phyloP scores from a whole-genome alignment of 768 basidiomycete species.

The Zangia roseola region DNA sequence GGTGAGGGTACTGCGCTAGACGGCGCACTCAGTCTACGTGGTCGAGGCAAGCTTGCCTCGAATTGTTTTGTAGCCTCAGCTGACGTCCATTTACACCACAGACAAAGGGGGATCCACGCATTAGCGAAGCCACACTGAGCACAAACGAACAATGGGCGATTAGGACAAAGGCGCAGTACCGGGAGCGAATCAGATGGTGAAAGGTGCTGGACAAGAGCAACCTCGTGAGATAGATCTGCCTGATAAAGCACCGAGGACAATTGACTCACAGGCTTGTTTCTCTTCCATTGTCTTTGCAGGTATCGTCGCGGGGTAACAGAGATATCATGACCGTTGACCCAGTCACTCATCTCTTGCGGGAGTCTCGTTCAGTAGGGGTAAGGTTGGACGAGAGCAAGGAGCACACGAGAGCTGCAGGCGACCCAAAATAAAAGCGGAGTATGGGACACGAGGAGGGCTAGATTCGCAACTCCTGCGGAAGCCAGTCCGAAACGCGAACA shows the following conservation, averaged over 20 bases:
- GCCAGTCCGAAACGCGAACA: constrained; percentile 30
- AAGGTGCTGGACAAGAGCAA: constrained; percentile 35
- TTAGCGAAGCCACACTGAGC: constrained; percentile 46
- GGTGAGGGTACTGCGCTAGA: constrained; percentile 10
- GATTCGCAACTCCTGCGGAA: constrained; percentile 24
- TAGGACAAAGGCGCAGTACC: constrained; percentile 39
- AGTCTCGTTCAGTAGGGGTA: not conserved
- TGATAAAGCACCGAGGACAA: constrained; percentile 9
- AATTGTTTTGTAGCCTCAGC: constrained; percentile 39
- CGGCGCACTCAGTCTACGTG: constrained; percentile 32
- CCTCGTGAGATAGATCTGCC: constrained; percentile 17
- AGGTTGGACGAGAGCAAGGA: constrained; percentile 7
- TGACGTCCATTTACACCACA: constrained; percentile 52
- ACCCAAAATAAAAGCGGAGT: constrained; percentile 24
- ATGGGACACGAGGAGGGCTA: constrained; percentile 30
- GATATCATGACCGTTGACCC: constrained; percentile 15
- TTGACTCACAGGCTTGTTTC: constrained; percentile 38
- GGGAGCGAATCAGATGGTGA: constrained; percentile 48
- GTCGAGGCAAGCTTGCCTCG: constrained; percentile 38
- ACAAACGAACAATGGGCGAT: constrained; percentile 47
- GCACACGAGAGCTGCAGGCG: not conserved
- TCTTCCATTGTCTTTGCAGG: constrained; percentile 42
- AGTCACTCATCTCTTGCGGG: constrained; percentile 15
- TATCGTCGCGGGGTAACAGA: constrained; percentile 32
- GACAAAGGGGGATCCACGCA: constrained; percentile 47